Percentiles rank a stretch among this genome's conserved stretches.
phyloP scores from a whole-genome alignment of 2,329 filamentous ascomycete genomes.

The Cordyceps militaris region DNA sequence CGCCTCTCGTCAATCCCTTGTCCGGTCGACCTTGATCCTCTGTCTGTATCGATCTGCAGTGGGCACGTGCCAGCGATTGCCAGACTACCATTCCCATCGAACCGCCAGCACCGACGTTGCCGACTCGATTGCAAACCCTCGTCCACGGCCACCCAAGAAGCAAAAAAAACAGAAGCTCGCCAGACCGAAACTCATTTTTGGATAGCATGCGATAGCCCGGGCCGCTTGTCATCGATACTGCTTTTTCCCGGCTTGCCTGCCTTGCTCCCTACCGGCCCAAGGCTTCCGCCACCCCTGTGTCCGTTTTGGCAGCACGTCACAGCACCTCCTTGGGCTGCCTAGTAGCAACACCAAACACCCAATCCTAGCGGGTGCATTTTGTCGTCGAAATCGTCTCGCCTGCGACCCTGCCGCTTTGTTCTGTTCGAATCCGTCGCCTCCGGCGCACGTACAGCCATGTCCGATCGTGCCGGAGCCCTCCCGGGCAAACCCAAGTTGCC shows the following conservation, averaged over 20 bases:
- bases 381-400: not conserved
- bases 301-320: conserved; percentile 5
- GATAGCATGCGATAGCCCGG: conserved; percentile 13
- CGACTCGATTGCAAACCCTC: not conserved
- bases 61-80: conserved; percentile 8
- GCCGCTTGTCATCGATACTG: not conserved
- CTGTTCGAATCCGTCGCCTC: not conserved
- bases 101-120: not conserved
- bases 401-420: not conserved
- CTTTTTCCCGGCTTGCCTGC: not conserved
- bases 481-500: conserved; percentile 36
- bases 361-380: not conserved
- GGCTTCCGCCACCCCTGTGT: not conserved
- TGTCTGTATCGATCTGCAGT: not conserved
- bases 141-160: not conserved
- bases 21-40: not conserved
- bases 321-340: not conserved
- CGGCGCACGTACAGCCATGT: conserved; percentile 26
- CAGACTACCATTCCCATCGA: not conserved
- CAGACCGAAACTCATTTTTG: conserved; percentile 2
- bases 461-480: conserved; percentile 30
- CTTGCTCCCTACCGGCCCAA: not conserved
- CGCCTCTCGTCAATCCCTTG: not conserved
- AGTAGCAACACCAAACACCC: not conserved
- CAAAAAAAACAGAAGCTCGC: not conserved